Base-by-base conservation (phyloP, 345 rosid genomes). In the Kandelia obovata region DNA sequence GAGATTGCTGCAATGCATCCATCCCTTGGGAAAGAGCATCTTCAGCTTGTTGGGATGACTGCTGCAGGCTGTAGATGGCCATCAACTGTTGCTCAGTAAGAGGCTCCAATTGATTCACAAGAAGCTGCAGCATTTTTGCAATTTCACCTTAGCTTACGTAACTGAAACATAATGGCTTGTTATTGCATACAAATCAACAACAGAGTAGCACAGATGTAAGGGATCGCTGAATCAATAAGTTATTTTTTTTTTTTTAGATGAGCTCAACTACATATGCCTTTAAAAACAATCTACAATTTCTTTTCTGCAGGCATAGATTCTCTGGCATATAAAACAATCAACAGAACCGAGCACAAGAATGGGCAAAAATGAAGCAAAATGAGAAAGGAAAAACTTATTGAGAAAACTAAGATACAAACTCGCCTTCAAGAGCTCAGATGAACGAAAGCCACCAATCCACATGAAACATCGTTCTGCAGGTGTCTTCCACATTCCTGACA, bases 401-500 rank as follows among this genome's bases (percentile, higher is more conserved):
- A 6, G 4, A 61, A 46, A 8, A 71, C 16, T 25, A 55, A 27
- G 11, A 21, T 3, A 20, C 28, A 58, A 64, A 73, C 76, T 74
- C 71, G 89, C 98, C 88, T 90, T 92, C 68, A 92, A 92, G 66
- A 92, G 86, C 75, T 92, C 96, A 6, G 96, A 92, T 34, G 98
- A 86, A 27, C 98, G 98, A 74, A 88, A 92, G 53, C 98, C 98
- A 61, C 98, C 98, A 66, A 92, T 82, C 98, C 98, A 92, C 84
- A 92, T 71, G 79, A 90, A 92, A 81, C 96, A 92, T 65, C 96
- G 80, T 81, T 92, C 98, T 43, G 95, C 98, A 23, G 98, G 98
- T 69, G 96, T 92, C 82, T 88, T 90, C 98, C 98, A 92, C 96
- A 90, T 90, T 65, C 98, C 98, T 17, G 98, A 92, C 76, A 92